Percentiles rank a stretch among this genome's conserved stretches.
Conservation (phyloP, 139 green algal genomes). For the Mesostigma viride region DNA sequence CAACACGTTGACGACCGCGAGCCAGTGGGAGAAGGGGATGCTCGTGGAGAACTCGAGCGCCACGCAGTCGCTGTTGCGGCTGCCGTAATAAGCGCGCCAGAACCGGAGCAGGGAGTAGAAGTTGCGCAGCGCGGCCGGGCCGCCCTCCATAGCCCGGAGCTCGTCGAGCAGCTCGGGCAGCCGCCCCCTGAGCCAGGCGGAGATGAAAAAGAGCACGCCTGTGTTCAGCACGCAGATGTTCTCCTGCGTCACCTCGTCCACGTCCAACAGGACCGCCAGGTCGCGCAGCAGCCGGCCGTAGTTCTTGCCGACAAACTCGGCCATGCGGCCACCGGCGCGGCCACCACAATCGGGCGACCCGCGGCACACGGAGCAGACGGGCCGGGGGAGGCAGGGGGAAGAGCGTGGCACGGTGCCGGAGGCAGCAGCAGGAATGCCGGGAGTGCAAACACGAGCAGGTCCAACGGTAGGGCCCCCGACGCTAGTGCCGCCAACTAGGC, state of each 20-base stretch:
- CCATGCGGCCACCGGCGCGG: neutral
- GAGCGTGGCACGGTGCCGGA: neutral
- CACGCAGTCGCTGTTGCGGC: constrained; percentile 18
- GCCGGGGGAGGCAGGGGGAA: neutral
- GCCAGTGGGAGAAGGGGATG: constrained; percentile 34
- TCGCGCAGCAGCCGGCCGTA: constrained; percentile 23
- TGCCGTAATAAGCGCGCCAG: constrained; percentile 32
- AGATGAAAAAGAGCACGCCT: constrained; percentile 32
- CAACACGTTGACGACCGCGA: too few species aligned
- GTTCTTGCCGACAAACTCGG: constrained; percentile 21
- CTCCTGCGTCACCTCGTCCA: constrained; percentile 35
- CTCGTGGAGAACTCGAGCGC: constrained; percentile 31
- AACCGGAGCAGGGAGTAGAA: constrained; percentile 33
- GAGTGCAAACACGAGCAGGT: too few species aligned
- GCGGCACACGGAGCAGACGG: neutral
- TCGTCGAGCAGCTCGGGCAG: constrained; percentile 7
- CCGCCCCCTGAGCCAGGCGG: constrained; percentile 17
- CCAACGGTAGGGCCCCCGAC: too few species aligned
- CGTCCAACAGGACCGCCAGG: constrained; percentile 21
- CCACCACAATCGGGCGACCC: neutral
- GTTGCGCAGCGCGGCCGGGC: constrained; percentile 19
- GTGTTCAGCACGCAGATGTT: constrained; percentile 40
- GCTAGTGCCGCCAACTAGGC: too few species aligned
- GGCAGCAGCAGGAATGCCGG: neutral
- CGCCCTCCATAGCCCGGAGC: constrained; percentile 3